phyloP scores from a whole-genome alignment of 495 filamentous ascomycete genomes.

The Neurospora sp. region DNA sequence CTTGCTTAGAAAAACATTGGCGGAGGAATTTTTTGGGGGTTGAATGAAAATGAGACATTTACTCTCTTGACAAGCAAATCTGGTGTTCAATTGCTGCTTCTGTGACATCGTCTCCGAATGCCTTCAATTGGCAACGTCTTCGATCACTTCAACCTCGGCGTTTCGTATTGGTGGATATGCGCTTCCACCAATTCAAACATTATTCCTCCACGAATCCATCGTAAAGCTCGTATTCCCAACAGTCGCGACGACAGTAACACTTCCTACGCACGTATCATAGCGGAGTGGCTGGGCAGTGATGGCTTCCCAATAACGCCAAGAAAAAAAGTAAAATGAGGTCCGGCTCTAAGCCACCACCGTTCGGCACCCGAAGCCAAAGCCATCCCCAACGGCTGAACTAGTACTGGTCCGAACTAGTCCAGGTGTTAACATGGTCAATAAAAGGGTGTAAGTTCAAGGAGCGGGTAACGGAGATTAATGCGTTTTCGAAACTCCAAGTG shows the following conservation, averaged over 20 bases:
- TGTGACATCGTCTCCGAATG: background rate
- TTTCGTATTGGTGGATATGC: background rate
- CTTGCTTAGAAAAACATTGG: background rate
- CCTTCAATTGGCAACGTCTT: background rate
- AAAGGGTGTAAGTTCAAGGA: background rate
- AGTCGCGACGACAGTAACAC: background rate
- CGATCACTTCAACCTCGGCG: background rate
- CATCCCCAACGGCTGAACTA: background rate
- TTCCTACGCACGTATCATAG: background rate
- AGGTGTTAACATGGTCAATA: background rate
- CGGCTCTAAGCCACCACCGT: background rate
- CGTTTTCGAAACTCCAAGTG: background rate
- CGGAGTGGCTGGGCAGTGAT: background rate
- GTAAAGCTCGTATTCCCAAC: background rate
- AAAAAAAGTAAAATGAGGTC: background rate
- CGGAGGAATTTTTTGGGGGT: background rate
- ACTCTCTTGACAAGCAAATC: background rate
- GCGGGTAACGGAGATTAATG: background rate
- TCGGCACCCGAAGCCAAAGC: background rate
- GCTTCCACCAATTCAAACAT: background rate
- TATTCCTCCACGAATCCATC: background rate
- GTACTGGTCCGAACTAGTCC: background rate
- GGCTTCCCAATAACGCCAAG: background rate
- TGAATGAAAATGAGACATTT: background rate
- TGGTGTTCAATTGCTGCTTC: background rate